phyloP scores from a whole-genome alignment of 2,329 filamentous ascomycete genomes.

The Claviceps sp. region DNA sequence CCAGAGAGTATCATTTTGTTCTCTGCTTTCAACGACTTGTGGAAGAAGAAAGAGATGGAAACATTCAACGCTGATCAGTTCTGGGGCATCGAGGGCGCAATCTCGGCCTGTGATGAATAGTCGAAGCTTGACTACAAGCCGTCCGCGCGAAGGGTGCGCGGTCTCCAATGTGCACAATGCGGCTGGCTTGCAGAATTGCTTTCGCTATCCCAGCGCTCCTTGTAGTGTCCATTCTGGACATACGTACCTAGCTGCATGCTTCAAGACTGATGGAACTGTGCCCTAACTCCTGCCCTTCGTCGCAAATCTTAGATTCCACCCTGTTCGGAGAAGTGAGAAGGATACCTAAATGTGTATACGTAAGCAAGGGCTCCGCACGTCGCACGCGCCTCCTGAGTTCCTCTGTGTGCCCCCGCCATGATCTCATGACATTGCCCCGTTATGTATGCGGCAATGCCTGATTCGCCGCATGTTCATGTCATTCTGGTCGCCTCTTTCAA shows the following conservation, averaged over 20 bases:
- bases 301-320: neutral
- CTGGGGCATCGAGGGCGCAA: conserved; percentile 50
- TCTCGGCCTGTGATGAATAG: conserved; percentile 10
- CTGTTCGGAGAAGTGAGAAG: neutral
- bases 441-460: too few species aligned
- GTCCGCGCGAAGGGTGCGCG: too few species aligned
- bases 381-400: too few species aligned
- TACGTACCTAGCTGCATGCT: neutral
- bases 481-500: neutral
- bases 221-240: neutral
- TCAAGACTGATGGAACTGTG: neutral
- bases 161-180: too few species aligned
- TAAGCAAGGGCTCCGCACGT: neutral
- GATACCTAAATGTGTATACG: neutral
- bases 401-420: neutral
- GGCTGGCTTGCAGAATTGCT: neutral
- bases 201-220: neutral
- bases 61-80: conserved; percentile 63
- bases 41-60: conserved; percentile 52
- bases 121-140: neutral
- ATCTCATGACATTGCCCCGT: neutral
- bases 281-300: too few species aligned
- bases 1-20: conserved; percentile 53
- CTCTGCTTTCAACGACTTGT: conserved; percentile 65
- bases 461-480: neutral